Conservation (phyloP, 305 asterid species). For the Fraxinus baroniana region DNA sequence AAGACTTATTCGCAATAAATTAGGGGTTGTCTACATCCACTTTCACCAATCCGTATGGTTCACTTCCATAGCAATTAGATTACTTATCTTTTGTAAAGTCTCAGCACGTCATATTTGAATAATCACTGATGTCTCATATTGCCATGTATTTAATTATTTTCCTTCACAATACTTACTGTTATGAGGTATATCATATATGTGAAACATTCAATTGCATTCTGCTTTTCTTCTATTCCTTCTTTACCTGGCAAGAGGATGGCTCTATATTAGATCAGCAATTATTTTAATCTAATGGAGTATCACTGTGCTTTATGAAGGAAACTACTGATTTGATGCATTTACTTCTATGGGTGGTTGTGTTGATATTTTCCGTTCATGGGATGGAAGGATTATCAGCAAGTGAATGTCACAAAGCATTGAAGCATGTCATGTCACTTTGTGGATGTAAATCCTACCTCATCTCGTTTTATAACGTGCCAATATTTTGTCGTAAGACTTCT, state of each 20-base stretch:
- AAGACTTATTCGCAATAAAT: background rate
- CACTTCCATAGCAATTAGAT: background rate
- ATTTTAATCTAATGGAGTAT: background rate
- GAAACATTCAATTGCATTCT: background rate
- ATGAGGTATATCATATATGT: background rate
- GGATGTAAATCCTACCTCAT: background rate
- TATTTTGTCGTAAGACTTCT: conserved; percentile 2
- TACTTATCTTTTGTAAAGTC: background rate
- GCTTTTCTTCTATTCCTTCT: conserved; percentile 1
- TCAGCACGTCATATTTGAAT: background rate
- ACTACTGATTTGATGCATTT: background rate
- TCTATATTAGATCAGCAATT: background rate
- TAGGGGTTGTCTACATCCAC: background rate
- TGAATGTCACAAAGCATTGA: background rate
- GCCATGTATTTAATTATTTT: background rate
- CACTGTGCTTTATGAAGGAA: conserved; percentile 14
- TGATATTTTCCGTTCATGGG: background rate
- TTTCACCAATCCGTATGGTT: background rate
- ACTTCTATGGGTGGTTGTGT: background rate
- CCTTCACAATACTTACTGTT: background rate
- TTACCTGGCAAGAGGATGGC: background rate
- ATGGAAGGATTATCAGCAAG: background rate
- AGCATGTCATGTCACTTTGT: background rate
- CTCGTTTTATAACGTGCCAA: conserved; percentile 1
- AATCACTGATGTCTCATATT: background rate